A percentile compares a stretch with the other conserved stretches of the same genome.
These are phyloP conservation scores for Lippia alba DNA, from an alignment of 305 asterid genomes.

Conservation along the genomic window DNA sequence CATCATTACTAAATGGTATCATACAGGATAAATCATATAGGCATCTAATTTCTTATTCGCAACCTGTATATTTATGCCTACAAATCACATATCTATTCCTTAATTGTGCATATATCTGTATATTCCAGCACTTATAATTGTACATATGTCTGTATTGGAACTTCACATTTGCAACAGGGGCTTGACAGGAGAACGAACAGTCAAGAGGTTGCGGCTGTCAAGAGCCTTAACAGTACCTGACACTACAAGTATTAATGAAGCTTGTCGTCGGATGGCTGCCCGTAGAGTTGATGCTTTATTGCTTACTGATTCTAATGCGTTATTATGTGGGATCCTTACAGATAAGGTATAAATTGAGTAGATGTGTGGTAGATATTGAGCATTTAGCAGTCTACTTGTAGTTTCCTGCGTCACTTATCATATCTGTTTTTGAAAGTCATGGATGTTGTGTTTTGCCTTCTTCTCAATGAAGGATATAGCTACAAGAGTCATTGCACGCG, in stretches of 20 bases:
- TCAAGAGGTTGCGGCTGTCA: slow-evolving; percentile 84
- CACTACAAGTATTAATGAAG: slow-evolving; percentile 76
- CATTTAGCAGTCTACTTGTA: slow-evolving; percentile 22
- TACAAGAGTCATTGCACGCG: slow-evolving; percentile 81
- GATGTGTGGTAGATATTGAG: slow-evolving; percentile 19
- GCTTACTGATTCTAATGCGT: slow-evolving; percentile 91
- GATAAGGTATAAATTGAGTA: slow-evolving; percentile 72
- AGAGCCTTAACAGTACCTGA: slow-evolving; percentile 94
- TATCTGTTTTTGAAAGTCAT: slow-evolving; percentile 24
- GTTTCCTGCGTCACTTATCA: slow-evolving; percentile 17
- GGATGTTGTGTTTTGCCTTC: slow-evolving; percentile 17
- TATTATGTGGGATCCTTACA: slow-evolving; percentile 93
- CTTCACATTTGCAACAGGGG: slow-evolving; percentile 57
- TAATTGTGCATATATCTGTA: not conserved
- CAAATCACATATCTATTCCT: not conserved
- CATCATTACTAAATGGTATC: not conserved
- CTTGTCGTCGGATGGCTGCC: slow-evolving; percentile 97
- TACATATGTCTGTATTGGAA: slow-evolving; percentile 5
- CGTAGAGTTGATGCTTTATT: slow-evolving; percentile 96
- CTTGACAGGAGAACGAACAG: slow-evolving; percentile 92
- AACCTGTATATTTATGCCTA: not conserved
- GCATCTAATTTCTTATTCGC: not conserved
- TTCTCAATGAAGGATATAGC: slow-evolving; percentile 77
- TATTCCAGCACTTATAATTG: slow-evolving; percentile 23
- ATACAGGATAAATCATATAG: not conserved